Evolutionary conservation across 192 early-diverging fungal genomes (phyloP).

Genomic region (Backusella luteola): DNA sequence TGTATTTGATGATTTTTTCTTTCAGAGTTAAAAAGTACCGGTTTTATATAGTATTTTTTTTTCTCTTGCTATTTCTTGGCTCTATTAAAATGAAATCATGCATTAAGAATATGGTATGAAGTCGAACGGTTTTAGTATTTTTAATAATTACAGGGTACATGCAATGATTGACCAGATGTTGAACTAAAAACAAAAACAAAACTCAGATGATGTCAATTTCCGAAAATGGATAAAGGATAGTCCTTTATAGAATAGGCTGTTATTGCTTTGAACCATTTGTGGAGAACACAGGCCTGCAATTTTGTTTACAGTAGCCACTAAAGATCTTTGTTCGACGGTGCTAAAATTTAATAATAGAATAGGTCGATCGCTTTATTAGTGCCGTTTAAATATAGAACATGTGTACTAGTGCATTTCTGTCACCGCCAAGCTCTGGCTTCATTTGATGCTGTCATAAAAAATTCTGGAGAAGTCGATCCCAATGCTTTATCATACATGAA

Average conservation of each 20-base stretch:
- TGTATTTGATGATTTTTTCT: neutral
- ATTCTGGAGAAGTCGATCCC: neutral
- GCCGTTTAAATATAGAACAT: slow-evolving; percentile 6
- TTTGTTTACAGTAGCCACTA: neutral
- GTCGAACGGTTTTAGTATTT: neutral
- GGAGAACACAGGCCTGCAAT: neutral
- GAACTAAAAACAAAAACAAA: neutral
- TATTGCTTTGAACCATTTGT: neutral
- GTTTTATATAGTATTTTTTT: neutral
- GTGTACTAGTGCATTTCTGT: neutral
- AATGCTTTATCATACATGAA: neutral
- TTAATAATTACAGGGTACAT: neutral
- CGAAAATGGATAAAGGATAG: neutral
- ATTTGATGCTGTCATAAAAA: neutral
- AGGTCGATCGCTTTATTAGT: neutral
- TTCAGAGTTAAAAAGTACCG: neutral
- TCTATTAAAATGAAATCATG: neutral
- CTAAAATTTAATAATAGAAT: slow-evolving; percentile 2
- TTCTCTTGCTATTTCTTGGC: neutral
- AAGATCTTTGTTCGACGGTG: neutral
- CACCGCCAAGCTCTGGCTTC: neutral
- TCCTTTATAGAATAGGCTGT: neutral
- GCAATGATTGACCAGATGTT: neutral
- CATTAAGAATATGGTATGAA: neutral
- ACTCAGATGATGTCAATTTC: slow-evolving; percentile 13